Percentiles rank a stretch among this genome's conserved stretches.
Conservation (phyloP, 2,329 filamentous ascomycete species). For the Diplocarpon rosae region DNA sequence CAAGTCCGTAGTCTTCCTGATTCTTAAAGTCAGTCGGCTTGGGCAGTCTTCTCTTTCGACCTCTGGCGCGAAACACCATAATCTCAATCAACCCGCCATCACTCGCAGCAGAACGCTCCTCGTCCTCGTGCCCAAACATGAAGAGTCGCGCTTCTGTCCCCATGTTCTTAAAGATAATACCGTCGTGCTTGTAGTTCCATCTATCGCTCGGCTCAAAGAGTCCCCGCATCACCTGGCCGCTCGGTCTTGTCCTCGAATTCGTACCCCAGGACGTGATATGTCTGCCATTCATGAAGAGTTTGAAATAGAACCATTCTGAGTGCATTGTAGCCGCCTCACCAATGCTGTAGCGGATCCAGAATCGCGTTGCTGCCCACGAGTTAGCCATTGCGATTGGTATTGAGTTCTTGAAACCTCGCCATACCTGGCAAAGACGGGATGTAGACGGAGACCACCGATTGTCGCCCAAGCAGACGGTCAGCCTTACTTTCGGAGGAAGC, state of each 20-base stretch:
- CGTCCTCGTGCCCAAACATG: slow-evolving; percentile 32
- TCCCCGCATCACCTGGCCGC: slow-evolving; percentile 34
- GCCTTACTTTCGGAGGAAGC: slow-evolving; percentile 18
- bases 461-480: slow-evolving; percentile 25
- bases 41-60: slow-evolving; percentile 33
- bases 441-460: slow-evolving; percentile 41
- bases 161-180: slow-evolving; percentile 27
- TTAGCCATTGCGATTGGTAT: slow-evolving; percentile 3
- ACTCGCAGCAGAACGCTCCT: slow-evolving; percentile 31
- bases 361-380: slow-evolving; percentile 35
- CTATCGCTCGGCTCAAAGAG: slow-evolving; percentile 38
- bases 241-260: slow-evolving; percentile 28
- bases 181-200: slow-evolving; percentile 32
- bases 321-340: slow-evolving; percentile 21
- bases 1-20: slow-evolving; percentile 41
- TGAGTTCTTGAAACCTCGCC: slow-evolving; percentile 1
- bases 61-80: slow-evolving; percentile 40
- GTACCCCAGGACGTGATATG: slow-evolving; percentile 42
- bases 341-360: slow-evolving; percentile 40
- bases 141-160: slow-evolving; percentile 41
- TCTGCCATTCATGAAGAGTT: slow-evolving; percentile 43
- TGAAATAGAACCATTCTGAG: slow-evolving; percentile 40
- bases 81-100: slow-evolving; percentile 47
- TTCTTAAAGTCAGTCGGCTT: slow-evolving; percentile 34
- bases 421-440: slow-evolving; percentile 43